Evolutionary conservation across 192 early-diverging fungal species (phyloP), one percentile per base, ranked within the genome.

Genomic region (Coemansia furcata): DNA sequence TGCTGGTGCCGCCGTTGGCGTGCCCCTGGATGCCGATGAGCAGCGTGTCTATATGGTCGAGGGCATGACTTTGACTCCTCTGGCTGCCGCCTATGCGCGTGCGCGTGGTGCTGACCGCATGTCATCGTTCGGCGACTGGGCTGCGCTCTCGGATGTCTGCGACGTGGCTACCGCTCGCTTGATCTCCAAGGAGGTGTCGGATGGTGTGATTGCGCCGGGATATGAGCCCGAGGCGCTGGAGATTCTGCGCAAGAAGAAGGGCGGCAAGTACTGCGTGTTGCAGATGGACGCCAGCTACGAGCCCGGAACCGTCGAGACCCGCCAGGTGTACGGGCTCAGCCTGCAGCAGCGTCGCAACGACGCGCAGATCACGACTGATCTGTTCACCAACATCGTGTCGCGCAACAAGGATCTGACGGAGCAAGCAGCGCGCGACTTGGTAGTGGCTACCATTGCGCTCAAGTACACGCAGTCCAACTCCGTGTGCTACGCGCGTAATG

Each of bases 381-480:
- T 95, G 62, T 98, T 99, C 76, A 83, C 73, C 33, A 96, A 97
- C 76, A 71, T 99, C 21, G 95, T 97, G 23, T 88, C 92, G 58
- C 87, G 89, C 83, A 93, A 92, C 77, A 86, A 82, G 74, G 73
- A 89, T 59, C 69, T 92, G 84, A 74, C 93, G 14, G 84, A 87
- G 69, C 72, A 76, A 10, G 91, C 90, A 21, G 66, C 90, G 64
- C 86, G 89, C 47, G 95, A 98, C 72, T 84, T 98, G 81, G 89
- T 96, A 37, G 97, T 99, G 42, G 97, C 97, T 4, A 98, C 95
- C 3, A 95, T 99, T 79, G 94, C 97, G 32, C 88, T 99, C 68
- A 99, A 99, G 81, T 99, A 97, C 89, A 98, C 97, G 59, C 97
- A 99, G 85, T 93, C 91, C 67, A 99, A 99, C 89, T 98, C 95